Evolutionary conservation across 768 basidiomycete species (phyloP).

Genomic region (Boletus sp.): DNA sequence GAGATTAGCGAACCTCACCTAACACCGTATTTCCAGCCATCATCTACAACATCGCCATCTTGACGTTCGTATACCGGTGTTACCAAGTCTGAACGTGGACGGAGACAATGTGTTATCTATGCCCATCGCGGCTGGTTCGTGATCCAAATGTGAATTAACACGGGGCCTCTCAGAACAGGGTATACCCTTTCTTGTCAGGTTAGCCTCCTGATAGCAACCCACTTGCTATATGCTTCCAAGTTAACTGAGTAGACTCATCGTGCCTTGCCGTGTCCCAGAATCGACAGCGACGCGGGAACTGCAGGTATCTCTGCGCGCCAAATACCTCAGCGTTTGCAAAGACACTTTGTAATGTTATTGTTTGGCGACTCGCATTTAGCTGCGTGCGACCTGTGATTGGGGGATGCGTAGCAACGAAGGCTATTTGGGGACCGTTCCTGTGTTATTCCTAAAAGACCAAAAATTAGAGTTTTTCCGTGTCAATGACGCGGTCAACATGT

Average conservation of each 20-base stretch:
- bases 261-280: not conserved
- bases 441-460: not conserved
- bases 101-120: not conserved
- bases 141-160: not conserved
- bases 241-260: not conserved
- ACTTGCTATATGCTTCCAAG: not conserved
- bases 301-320: not conserved
- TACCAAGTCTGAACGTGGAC: not conserved
- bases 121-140: not conserved
- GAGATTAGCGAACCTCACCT: not conserved
- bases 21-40: not conserved
- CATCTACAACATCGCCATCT: slow-evolving; percentile 19
- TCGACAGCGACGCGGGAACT: not conserved
- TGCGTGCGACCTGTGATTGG: not conserved
- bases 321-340: not conserved
- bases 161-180: not conserved
- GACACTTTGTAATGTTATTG: not conserved
- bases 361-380: not conserved
- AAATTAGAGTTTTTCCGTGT: not conserved
- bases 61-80: slow-evolving; percentile 12
- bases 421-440: not conserved
- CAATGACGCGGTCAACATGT: too few species aligned
- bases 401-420: not conserved
- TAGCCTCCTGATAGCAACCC: not conserved
- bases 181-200: not conserved